Conservation (phyloP, 768 basidiomycete genomes). For the Pleurotus salmoneostramineus region DNA sequence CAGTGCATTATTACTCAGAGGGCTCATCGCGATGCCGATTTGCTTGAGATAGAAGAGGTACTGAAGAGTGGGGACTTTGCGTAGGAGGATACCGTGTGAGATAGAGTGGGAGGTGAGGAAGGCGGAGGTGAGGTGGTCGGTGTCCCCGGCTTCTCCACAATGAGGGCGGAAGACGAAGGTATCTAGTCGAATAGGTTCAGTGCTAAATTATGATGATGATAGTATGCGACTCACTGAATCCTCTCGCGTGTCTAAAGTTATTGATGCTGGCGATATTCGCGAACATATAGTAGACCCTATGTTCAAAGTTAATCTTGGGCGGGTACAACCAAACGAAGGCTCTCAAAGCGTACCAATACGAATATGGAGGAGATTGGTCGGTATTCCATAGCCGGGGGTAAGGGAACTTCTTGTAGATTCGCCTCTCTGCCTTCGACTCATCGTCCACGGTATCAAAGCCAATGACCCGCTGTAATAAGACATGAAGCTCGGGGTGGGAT, state of each 20-base stretch:
- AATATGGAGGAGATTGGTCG: conserved; percentile 87
- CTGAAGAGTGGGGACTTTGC: conserved; percentile 95
- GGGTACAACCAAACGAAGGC: conserved; percentile 15
- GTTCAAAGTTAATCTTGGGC: not conserved
- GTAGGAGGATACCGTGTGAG: conserved; percentile 96
- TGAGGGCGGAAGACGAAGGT: conserved; percentile 97
- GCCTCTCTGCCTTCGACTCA: conserved; percentile 89
- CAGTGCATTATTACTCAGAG: conserved; percentile 94
- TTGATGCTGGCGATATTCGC: conserved; percentile 95
- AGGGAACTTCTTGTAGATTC: conserved; percentile 92
- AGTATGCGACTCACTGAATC: conserved; percentile 71
- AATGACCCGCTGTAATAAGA: conserved; percentile 91
- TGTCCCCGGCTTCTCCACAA: conserved; percentile 96
- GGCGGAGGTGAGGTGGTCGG: conserved; percentile 94
- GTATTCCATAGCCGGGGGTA: conserved; percentile 90
- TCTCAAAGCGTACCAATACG: conserved; percentile 67
- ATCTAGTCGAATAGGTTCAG: no score
- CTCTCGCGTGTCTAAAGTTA: conserved; percentile 81
- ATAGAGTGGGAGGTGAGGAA: conserved; percentile 97
- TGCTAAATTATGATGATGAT: no score
- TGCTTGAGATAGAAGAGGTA: conserved; percentile 98
- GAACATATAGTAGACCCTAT: conserved; percentile 95
- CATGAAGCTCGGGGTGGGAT: conserved; percentile 89
- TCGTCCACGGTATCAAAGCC: conserved; percentile 99
- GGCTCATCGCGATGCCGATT: conserved; percentile 98